A percentile compares a stretch with the other conserved stretches of the same genome.
These are phyloP conservation scores for Blepharisma japonicum DNA, from an alignment of 73 alveolate species.

Conservation along the genomic window DNA sequence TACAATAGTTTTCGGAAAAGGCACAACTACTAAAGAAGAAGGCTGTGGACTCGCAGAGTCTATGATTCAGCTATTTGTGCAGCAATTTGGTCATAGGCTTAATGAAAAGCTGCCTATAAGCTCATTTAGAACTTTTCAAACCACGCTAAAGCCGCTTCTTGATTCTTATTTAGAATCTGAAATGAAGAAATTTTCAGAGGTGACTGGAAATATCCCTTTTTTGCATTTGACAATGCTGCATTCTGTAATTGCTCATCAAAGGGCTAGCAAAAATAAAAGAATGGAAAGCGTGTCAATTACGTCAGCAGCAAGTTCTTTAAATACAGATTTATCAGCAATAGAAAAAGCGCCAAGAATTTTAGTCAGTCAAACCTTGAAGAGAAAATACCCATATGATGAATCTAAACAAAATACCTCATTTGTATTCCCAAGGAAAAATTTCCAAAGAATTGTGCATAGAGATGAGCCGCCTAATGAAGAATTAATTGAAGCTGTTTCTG, in stretches of 20 bases:
- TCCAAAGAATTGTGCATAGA: background rate
- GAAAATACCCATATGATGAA: constrained; percentile 3
- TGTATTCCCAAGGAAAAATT: background rate
- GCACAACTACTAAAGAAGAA: constrained; percentile 17
- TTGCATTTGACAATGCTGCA: background rate
- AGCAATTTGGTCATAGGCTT: constrained; percentile 1
- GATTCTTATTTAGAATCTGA: background rate
- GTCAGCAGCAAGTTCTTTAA: constrained; percentile 5
- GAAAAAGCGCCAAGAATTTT: background rate
- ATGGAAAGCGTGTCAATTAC: too few species aligned
- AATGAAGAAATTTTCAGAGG: constrained; percentile 6
- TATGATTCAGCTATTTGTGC: constrained; percentile 15
- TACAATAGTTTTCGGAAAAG: background rate
- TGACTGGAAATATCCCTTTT: background rate
- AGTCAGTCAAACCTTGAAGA: background rate
- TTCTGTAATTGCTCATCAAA: background rate
- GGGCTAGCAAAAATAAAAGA: background rate
- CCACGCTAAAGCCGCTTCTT: background rate
- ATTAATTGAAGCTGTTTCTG: background rate
- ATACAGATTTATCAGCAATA: constrained; percentile 2
- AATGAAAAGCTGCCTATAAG: background rate
- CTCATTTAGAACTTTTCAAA: background rate
- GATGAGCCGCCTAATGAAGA: background rate
- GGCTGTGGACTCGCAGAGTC: constrained; percentile 7
- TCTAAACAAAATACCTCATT: background rate